Evolutionary conservation across 1,139 yeast species (phyloP), one percentile per base, ranked within the genome.

Genomic region (Hyphopichia buzzinii): DNA sequence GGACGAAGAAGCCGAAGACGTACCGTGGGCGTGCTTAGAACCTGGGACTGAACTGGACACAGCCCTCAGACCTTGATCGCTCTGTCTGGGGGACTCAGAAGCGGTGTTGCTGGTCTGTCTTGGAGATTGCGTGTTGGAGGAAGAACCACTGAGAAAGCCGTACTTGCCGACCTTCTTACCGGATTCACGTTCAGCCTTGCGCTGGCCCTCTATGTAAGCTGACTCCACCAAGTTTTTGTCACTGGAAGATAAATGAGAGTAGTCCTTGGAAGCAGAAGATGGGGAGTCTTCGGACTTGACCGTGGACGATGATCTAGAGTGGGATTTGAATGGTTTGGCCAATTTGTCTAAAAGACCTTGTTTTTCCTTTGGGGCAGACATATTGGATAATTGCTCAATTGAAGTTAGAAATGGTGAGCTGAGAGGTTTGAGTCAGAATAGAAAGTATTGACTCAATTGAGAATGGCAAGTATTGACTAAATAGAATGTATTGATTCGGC

Each of bases 261-360:
- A 14, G 12, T 25, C 27, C 14, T 11, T 2, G n/a, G 44, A 31
- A 14, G 30, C 27, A 13, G 47, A 37, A 19, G 41, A 17, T 26
- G 47, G 26, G 6, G 37, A 24, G 16, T 33, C 40, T 21, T 37
- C 46, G 27, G 42, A 35, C 33, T 33, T 39, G 16, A 40, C 24
- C 15, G 39, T 35, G 21, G 56, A 49, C 17, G 52, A 39, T 10
- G 50, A 37, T 26, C 57, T 40, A 17, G 58, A 53, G 30, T 53
- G 56, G 17, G 58, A 50, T 32, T 42, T 50, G 50, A 62, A 56
- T 15, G 65, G 57, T 34, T 64, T 52, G 47, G 55, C 53, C 39
- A 65, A 41, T 42, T 64, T 55, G 32, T 45, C 41, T 33, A 62
- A 42, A 40, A 61, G 48, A 37, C 56, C 47, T 13, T 41, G 42